Evolutionary conservation across 768 basidiomycete species (phyloP), one percentile per base, ranked within the genome.

Genomic region (Dentipellis sp.): DNA sequence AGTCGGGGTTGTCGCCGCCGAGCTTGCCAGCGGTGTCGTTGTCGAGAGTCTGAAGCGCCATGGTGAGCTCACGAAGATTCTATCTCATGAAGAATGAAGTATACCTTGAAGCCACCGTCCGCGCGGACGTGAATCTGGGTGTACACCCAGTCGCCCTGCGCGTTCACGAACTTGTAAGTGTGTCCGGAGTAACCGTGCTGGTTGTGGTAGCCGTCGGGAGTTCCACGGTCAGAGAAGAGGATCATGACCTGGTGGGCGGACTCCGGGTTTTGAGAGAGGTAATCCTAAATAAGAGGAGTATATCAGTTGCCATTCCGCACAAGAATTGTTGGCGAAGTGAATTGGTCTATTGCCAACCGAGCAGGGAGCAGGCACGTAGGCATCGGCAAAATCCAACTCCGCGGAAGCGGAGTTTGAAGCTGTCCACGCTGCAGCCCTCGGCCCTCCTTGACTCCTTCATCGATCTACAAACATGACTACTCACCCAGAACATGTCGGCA

Each of bases 181-280:
- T 97, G 92, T 14, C 94, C 91, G 51, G 89, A 90, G 77, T 94
- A 97, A 2, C 93, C 94, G 72, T 97, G 91, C 83, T 83, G 76
- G 59, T 84, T 75, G 71, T 89, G 84, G 74, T 75, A 94, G n/a
- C 82, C 93, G 71, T 84, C 86, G 58, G 95, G 94, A 55, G 92
- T 97, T 49, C 91, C 87, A 65, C 94, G 90, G 72, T 97, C 94
- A n/a, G 89, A 89, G 75, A 97, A 86, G 57, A 91, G 78, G 69
- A 94, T 94, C 80, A 90, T 78, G 64, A 91, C 75, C 72, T 92
- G 90, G 69, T 92, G 89, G 57, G 88, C 89, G 17, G 91, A 88
- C 73, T 94, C 90, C 10, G 90, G 88, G 73, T 91, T 91, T 69
- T 90, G 84, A 34, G 82, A 79, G 56, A 95, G 80, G 67, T 91